Conservation (phyloP, 169 alveolate genomes). For the Miamiensis avidus region DNA sequence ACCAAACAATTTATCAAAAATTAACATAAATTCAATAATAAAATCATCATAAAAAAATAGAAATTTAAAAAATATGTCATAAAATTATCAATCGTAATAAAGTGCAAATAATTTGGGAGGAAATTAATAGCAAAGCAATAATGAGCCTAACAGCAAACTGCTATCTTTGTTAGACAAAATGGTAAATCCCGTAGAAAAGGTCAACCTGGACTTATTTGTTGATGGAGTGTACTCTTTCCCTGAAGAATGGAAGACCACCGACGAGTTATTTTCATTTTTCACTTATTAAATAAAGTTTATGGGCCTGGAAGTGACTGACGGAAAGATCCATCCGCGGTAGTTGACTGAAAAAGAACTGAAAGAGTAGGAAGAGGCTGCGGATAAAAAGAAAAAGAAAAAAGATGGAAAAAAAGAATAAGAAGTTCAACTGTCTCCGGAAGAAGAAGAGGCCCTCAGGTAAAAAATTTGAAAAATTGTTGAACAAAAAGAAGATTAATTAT, state of each 20-base stretch:
- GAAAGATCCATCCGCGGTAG: conserved; percentile 29
- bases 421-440: conserved; percentile 39
- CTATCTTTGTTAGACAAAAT: conserved; percentile 47
- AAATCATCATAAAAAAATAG: too few species aligned
- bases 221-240: conserved; percentile 45
- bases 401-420: conserved; percentile 30
- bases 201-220: conserved; percentile 10
- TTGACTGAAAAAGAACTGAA: conserved; percentile 42
- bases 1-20: background rate
- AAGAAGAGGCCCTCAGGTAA: conserved; percentile 24
- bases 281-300: conserved; percentile 8
- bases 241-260: conserved; percentile 45
- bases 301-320: conserved; percentile 1
- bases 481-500: too few species aligned
- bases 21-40: background rate
- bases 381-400: conserved; percentile 35
- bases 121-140: too few species aligned
- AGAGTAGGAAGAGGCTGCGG: conserved; percentile 43
- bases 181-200: conserved; percentile 31
- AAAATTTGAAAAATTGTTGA: background rate
- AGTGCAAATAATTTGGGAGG: too few species aligned
- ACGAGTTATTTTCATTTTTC: conserved; percentile 38
- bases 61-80: background rate
- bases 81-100: background rate
- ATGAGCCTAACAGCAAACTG: conserved; percentile 34